Base-by-base conservation (phyloP, 2,329 filamentous ascomycete species). In the Fusarium siculi region DNA sequence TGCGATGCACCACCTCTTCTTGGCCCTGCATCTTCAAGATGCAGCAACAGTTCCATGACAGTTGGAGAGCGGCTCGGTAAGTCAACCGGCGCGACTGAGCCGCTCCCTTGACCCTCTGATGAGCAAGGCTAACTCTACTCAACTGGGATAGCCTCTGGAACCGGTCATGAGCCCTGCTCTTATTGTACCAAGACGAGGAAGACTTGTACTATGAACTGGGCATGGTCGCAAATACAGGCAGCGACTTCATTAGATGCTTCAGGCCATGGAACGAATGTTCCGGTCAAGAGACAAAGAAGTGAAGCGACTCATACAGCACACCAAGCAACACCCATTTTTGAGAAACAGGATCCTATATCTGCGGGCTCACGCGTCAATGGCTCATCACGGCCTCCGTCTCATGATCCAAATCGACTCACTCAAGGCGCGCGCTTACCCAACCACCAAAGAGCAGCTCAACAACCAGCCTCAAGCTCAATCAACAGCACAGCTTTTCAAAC, bases 131-230 rank as follows among this genome's bases (percentile, higher is more conserved):
- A 55, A 72, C n/a, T 12, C 1, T 11, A 19, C 2, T 23, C 4
- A 16, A 44, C 3, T 16, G 34, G 18, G 40, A 3, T 49, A 74
- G 72, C 46, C 36, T 53, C 60, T 23, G 67, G 52, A 4, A 37
- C 28, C 15, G 39, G 36, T 4, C 54, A 60, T 23, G 43, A 55
- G n/a, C 57, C 77, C 66, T 80, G 79, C 37, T 79, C 79, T 5
- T 80, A 81, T 25, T 80, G 79, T 32, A 52, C 62, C n/a, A 81
- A 74, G 65, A 80, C 79, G 5, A 77, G 74, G 21, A 80, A 80
- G 56, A 66, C 66, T 18, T 80, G 79, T 61, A 79, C 79, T 9
- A 68, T 79, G 55, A 72, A 74, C 18, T 80, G 78, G 79, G 75
- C 66, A 1, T 65, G 66, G 52, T 69, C 72, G 2, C 70, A 67